Evolutionary conservation across 176 grass and related monocot genomes (phyloP).

Genomic region (Oryza nivara): DNA sequence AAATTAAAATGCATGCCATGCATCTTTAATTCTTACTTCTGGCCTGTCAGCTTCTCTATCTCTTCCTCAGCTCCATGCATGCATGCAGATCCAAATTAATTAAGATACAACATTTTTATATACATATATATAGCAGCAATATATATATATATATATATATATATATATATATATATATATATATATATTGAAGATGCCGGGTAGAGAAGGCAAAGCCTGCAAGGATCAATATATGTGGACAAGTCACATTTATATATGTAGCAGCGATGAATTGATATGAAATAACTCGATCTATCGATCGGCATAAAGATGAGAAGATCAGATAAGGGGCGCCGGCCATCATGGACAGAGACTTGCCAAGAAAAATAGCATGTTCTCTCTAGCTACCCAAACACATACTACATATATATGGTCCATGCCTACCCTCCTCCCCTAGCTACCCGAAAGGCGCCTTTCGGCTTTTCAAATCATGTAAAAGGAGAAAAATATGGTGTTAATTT

Average conservation of each 20-base stretch:
- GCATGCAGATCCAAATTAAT: neutral
- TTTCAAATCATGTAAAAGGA: constrained; percentile 13
- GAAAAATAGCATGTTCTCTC: constrained; percentile 60
- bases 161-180: neutral
- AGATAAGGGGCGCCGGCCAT: constrained; percentile 64
- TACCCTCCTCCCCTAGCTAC: constrained; percentile 22
- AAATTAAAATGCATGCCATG: constrained; percentile 14
- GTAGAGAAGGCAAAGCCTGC: constrained; percentile 12
- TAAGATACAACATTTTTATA: neutral
- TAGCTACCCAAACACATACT: neutral
- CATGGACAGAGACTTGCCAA: constrained; percentile 63
- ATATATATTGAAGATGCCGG: neutral
- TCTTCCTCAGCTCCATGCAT: neutral
- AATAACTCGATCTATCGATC: neutral
- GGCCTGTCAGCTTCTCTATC: constrained; percentile 17
- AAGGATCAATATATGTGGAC: constrained; percentile 38
- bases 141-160: neutral
- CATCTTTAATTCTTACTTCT: constrained; percentile 27
- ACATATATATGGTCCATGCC: constrained; percentile 41
- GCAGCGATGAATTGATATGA: neutral
- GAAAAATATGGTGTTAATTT: neutral
- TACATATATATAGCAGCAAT: neutral
- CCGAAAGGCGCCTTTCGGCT: constrained; percentile 34
- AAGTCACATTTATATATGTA: constrained; percentile 11
- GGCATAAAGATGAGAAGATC: constrained; percentile 46